phyloP scores from a whole-genome alignment of 164 flowering plant genomes.

The Aristolochia fimbriata region DNA sequence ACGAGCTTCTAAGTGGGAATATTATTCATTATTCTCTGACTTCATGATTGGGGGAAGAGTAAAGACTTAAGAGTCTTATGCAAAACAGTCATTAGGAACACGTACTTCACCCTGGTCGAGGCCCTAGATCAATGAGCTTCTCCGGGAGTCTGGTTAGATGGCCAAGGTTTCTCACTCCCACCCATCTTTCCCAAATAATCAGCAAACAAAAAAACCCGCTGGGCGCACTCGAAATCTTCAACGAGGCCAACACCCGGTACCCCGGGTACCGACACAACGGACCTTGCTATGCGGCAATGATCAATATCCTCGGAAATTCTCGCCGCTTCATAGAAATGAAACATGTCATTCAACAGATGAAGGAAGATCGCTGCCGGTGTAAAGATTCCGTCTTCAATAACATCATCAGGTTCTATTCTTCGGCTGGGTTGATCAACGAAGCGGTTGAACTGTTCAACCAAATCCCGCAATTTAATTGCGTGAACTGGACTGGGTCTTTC shows the following conservation, averaged over 20 bases:
- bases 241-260: conserved; percentile 42
- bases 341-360: conserved; percentile 50
- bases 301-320: conserved; percentile 43
- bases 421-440: conserved; percentile 42
- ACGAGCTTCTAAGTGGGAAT: too few species aligned
- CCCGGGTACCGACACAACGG: conserved; percentile 71
- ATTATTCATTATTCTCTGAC: background rate
- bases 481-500: conserved; percentile 57
- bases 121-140: conserved; percentile 13
- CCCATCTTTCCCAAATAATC: conserved; percentile 43
- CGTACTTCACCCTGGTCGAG: too few species aligned
- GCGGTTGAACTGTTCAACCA: conserved; percentile 44
- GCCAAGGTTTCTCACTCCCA: conserved; percentile 67
- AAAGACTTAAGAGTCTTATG: too few species aligned
- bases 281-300: conserved; percentile 60
- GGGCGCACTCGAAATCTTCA: conserved; percentile 55
- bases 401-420: conserved; percentile 41
- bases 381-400: conserved; percentile 41
- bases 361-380: conserved; percentile 56
- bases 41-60: background rate
- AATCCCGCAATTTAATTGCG: conserved; percentile 57
- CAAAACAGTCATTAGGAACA: too few species aligned
- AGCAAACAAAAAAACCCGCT: conserved; percentile 53
- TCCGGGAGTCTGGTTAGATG: conserved; percentile 24
- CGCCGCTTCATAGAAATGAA: conserved; percentile 44